Conservation (phyloP, 2,329 filamentous ascomycete species). For the Diaporthe aspalathi region DNA sequence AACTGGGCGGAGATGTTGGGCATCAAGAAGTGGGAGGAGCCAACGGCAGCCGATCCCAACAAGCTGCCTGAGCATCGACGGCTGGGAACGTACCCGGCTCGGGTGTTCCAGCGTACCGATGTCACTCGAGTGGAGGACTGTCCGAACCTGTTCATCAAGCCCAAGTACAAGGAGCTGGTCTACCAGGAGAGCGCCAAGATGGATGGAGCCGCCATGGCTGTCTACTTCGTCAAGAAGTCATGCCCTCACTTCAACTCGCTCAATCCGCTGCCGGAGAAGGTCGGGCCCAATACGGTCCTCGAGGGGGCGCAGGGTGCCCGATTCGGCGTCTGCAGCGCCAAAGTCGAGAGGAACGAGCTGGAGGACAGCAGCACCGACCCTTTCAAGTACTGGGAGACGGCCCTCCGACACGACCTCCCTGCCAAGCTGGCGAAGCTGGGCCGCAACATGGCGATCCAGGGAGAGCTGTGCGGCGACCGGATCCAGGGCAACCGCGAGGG, state of each 20-base stretch:
- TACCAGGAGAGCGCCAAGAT: slow-evolving; percentile 55
- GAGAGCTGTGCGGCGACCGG: slow-evolving; percentile 47
- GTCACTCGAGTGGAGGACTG: slow-evolving; percentile 46
- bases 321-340: slow-evolving; percentile 48
- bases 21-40: slow-evolving; percentile 43
- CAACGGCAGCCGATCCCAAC: not conserved
- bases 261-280: slow-evolving; percentile 32
- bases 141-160: slow-evolving; percentile 45
- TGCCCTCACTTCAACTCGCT: slow-evolving; percentile 40
- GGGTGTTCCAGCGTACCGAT: slow-evolving; percentile 44
- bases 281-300: slow-evolving; percentile 39
- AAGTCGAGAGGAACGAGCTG: slow-evolving; percentile 43
- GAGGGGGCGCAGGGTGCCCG: slow-evolving; percentile 46
- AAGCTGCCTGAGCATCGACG: not conserved
- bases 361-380: not conserved
- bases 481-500: slow-evolving; percentile 47
- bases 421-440: slow-evolving; percentile 41
- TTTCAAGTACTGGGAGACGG: slow-evolving; percentile 43
- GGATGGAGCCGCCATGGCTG: slow-evolving; percentile 53
- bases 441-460: slow-evolving; percentile 46
- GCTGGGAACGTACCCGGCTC: slow-evolving; percentile 38
- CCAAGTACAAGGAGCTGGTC: slow-evolving; percentile 42
- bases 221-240: slow-evolving; percentile 49
- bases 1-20: slow-evolving; percentile 40
- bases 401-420: slow-evolving; percentile 42